A percentile compares a stretch with the other conserved stretches of the same genome.
Conservation (phyloP, 2,329 filamentous ascomycete genomes). For the Arthrobotrys conoides region DNA sequence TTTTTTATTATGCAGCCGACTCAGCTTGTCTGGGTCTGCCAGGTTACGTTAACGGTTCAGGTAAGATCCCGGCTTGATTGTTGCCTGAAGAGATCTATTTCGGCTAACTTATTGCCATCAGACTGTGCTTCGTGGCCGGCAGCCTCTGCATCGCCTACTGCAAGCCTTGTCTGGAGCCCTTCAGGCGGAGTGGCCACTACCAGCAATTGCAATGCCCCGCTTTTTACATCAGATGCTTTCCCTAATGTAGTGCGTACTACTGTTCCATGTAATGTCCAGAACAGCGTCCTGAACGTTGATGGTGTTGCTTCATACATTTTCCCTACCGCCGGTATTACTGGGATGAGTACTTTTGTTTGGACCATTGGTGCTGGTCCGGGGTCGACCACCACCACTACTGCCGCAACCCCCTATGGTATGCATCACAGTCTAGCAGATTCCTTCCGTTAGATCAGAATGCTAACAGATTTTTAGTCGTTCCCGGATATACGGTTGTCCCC, state of each 20-base stretch:
- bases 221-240: constrained; percentile 28
- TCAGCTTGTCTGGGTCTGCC: constrained; percentile 42
- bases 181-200: background rate
- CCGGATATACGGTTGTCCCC: background rate
- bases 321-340: constrained; percentile 7
- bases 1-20: constrained; percentile 39
- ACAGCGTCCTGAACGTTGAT: background rate
- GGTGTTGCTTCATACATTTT: constrained; percentile 42
- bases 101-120: constrained; percentile 19
- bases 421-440: background rate
- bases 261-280: constrained; percentile 32
- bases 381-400: background rate
- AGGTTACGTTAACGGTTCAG: constrained; percentile 49
- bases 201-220: constrained; percentile 17
- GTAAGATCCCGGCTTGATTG: background rate
- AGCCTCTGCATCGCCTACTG: constrained; percentile 3
- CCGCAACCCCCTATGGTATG: background rate
- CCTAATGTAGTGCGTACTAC: constrained; percentile 10
- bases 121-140: constrained; percentile 48
- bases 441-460: background rate
- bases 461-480: constrained; percentile 16
- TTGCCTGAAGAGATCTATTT: background rate
- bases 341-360: constrained; percentile 27
- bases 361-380: constrained; percentile 18
- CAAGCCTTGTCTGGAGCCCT: constrained; percentile 30